Base-by-base conservation (phyloP, 2,329 filamentous ascomycete genomes). In the Sarocladiaceae sp. region DNA sequence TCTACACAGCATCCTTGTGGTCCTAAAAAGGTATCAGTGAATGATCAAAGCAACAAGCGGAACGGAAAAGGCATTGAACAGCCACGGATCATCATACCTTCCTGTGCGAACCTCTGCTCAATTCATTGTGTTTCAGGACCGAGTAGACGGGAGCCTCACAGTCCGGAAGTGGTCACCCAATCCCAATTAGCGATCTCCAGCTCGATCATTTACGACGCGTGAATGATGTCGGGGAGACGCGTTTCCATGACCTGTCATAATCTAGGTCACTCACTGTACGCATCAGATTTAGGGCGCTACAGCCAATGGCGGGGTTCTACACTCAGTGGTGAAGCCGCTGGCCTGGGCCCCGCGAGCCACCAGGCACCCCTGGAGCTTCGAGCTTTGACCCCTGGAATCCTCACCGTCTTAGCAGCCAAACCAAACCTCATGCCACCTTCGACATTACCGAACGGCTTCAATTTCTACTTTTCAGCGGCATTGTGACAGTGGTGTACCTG, bases 181-280 rank as follows among this genome's bases (percentile, higher is more conserved):
- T n/a, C n/a, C n/a, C n/a, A n/a, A n/a, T n/a, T n/a, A n/a, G n/a
- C n/a, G n/a, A n/a, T n/a, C n/a, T n/a, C n/a, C n/a, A n/a, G n/a
- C n/a, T n/a, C n/a, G n/a, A n/a, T n/a, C n/a, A n/a, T n/a, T n/a
- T n/a, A n/a, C n/a, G 29, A 33, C 44, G 44, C 44, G 44, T 48
- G 44, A 48, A 48, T 33, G 44, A 48, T 20, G 25, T 33, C 23
- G 15, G 26, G 22, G n/a, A 48, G 25, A 48, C 44, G 44, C 44
- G 44, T 48, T 33, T 11, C 37, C n/a, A 17, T 6, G 35, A 10
- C 35, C 18, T 37, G 8, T 37, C 35, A n/a, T n/a, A n/a, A n/a
- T n/a, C n/a, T n/a, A n/a, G n/a, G n/a, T n/a, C n/a, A n/a, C n/a
- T n/a, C n/a, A n/a, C n/a, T n/a, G n/a, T n/a, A n/a, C n/a, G n/a